Conservation (phyloP, 495 filamentous ascomycete species). For the Trichoderma virens region DNA sequence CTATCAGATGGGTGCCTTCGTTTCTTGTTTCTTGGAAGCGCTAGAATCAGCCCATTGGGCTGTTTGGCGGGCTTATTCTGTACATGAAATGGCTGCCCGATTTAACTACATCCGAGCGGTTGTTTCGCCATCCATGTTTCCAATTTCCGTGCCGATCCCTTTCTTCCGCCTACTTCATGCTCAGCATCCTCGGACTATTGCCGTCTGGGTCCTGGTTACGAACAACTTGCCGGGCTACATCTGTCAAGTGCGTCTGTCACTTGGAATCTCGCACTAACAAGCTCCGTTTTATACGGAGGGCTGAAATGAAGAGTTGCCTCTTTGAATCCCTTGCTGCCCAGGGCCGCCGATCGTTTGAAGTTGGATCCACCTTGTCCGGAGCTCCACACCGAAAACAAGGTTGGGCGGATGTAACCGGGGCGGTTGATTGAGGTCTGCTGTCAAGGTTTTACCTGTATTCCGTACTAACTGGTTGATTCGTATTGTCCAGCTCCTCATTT, state of each 20-base stretch:
- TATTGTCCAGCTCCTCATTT: neutral
- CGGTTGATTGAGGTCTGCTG: neutral
- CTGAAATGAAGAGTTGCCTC: neutral
- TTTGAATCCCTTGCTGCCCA: neutral
- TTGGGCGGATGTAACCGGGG: conserved; percentile 1
- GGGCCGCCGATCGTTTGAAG: neutral
- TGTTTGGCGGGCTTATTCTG: neutral
- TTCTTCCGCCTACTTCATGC: neutral
- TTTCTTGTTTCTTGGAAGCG: neutral
- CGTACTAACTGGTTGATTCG: neutral
- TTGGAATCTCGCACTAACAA: neutral
- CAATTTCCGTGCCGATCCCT: neutral
- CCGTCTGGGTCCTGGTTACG: too few species aligned
- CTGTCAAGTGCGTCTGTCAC: neutral
- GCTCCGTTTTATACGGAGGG: neutral
- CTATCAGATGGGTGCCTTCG: neutral
- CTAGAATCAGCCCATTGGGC: neutral
- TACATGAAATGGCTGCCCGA: neutral
- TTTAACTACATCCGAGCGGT: neutral
- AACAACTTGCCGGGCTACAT: too few species aligned
- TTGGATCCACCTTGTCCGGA: neutral
- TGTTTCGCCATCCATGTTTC: neutral
- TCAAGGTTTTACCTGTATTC: too few species aligned
- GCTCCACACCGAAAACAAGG: neutral
- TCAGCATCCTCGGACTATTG: too few species aligned